Evolutionary conservation across 768 basidiomycete genomes (phyloP), one percentile per base, ranked within the genome.

Genomic region (Pisolithus microcarpus): DNA sequence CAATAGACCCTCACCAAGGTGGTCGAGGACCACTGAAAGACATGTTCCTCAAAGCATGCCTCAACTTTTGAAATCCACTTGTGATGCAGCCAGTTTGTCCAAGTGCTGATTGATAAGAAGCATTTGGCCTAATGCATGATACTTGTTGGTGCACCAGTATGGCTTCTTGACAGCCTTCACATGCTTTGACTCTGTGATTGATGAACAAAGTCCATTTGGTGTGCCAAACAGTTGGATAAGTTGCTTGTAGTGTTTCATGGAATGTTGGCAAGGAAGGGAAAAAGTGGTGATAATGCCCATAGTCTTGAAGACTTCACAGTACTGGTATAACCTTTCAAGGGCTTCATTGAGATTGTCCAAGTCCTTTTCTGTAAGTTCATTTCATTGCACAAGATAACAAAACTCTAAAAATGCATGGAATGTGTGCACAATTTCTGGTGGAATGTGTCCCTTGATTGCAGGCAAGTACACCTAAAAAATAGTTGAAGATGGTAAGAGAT

Each of bases 111-210:
- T 71, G 16, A 38, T 52, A 0, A 61, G 18, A 0, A 71, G 62
- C 55, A 72, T 72, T 37, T 71, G 67, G 1, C 54, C 44, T 1
- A 72, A 58, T 0, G 63, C 44, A n/a, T 56, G 57, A 2, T 49
- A 18, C 1, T 31, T 28, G 48, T 57, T 72, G 0, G 68, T 70
- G 0, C 54, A 49, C 1, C 56, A 48, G 46, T 63, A 72, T 0
- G 67, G 70, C 36, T 69, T 39, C 46, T 72, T 72, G 4, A 73
- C 67, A 5, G 65, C 67, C 8, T 60, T 65, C 44, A 71, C 68
- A 36, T 70, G 71, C 21, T 65, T 67, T 0, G 59, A 61, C 21
- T 73, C 69, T 0, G 65, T 72, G 11, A 71, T 72, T 0, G 65
- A 72, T 0, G 62, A 68, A 42, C 70, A 71, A 2, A 72, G 61